These are phyloP conservation scores for Garcia nutans DNA, from an alignment of 345 rosid genomes.

Conservation along the genomic window DNA sequence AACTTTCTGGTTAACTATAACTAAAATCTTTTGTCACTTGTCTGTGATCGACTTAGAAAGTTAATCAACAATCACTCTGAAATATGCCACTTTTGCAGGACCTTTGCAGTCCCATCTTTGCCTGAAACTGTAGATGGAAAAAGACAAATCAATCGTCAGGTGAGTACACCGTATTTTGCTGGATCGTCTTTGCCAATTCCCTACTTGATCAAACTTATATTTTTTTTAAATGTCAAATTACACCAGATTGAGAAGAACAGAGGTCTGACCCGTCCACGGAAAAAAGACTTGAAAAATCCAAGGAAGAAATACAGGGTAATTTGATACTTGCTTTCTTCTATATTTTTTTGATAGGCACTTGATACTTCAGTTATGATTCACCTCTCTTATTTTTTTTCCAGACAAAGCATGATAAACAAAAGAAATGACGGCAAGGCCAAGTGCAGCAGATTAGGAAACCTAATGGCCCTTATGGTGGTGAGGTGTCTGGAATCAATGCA, in stretches of 20 bases:
- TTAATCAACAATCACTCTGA: no score
- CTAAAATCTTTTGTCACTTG: not conserved
- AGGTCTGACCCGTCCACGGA: constrained; percentile 68
- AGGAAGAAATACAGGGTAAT: constrained; percentile 79
- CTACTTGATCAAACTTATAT: not conserved
- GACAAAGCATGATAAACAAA: constrained; percentile 50
- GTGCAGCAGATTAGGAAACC: constrained; percentile 54
- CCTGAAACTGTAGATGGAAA: constrained; percentile 71
- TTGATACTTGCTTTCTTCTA: not conserved
- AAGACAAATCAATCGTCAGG: constrained; percentile 55
- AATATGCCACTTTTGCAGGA: constrained; percentile 32
- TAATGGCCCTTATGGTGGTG: constrained; percentile 43
- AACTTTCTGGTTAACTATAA: not conserved
- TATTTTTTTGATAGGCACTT: not conserved
- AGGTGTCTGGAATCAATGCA: constrained; percentile 60
- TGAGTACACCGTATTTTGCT: constrained; percentile 22
- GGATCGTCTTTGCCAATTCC: not conserved
- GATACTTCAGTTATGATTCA: not conserved
- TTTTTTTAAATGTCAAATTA: not conserved
- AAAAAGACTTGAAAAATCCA: constrained; percentile 66
- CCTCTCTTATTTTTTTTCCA: constrained; percentile 5
- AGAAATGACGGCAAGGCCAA: constrained; percentile 52
- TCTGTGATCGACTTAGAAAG: not conserved
- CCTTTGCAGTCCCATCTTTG: constrained; percentile 32
- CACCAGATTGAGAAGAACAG: constrained; percentile 60